phyloP scores from a whole-genome alignment of 2,329 filamentous ascomycete species.

The Nannizzia gypsea region DNA sequence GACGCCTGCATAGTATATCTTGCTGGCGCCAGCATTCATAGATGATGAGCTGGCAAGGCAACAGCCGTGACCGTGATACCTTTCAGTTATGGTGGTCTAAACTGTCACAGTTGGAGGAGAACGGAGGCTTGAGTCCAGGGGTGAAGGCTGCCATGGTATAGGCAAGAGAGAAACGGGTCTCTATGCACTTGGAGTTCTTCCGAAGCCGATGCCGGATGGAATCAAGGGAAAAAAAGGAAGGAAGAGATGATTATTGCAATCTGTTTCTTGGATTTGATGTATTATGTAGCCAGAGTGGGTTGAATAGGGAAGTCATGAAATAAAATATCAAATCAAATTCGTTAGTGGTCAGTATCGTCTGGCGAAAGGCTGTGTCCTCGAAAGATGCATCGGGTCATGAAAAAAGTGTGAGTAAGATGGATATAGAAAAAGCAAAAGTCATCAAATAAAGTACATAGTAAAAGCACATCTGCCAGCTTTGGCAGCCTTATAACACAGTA shows the following conservation, averaged over 20 bases:
- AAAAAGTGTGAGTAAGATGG: not conserved
- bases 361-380: too few species aligned
- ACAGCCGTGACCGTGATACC: not conserved
- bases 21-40: not conserved
- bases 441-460: not conserved
- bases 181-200: not conserved
- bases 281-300: too few species aligned
- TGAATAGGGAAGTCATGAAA: too few species aligned
- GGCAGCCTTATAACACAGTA: not conserved
- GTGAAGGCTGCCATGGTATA: not conserved
- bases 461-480: not conserved
- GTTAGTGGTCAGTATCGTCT: too few species aligned
- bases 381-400: not conserved
- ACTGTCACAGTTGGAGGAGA: not conserved
- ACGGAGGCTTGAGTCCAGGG: not conserved
- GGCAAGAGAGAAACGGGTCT: not conserved
- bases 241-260: too few species aligned
- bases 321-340: too few species aligned
- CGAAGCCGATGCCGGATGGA: not conserved
- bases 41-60: not conserved
- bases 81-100: not conserved
- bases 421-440: not conserved
- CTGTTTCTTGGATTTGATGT: too few species aligned
- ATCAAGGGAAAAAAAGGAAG: too few species aligned
- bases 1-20: not conserved